Percentiles rank a stretch among this genome's conserved stretches.
Conservation (phyloP, 129 eudicot genomes). For the Pseudognaphalium luteoalbum region DNA sequence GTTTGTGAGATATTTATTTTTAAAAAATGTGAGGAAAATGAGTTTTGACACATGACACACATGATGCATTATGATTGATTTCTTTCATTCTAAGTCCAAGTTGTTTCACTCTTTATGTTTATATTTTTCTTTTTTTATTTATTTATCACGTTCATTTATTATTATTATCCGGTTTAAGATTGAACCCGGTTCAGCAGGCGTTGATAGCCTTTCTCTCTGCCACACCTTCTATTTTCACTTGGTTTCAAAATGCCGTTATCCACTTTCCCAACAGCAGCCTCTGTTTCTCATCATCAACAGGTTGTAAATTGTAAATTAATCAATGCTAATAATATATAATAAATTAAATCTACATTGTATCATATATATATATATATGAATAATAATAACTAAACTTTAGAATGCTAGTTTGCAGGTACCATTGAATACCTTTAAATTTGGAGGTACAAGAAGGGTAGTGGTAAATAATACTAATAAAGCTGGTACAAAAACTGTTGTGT, state of each 20-base stretch:
- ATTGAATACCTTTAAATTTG: conserved; percentile 21
- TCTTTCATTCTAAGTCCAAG: too few species aligned
- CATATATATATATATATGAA: neutral
- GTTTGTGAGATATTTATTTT: too few species aligned
- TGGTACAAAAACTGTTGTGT: conserved; percentile 30
- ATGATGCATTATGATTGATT: too few species aligned
- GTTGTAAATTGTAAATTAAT: neutral
- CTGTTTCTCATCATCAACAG: conserved; percentile 28
- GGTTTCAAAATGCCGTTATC: conserved; percentile 74
- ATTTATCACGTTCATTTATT: too few species aligned
- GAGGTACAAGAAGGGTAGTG: conserved; percentile 14
- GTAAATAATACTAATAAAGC: neutral
- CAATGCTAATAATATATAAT: neutral
- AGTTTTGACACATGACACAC: too few species aligned
- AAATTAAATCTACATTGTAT: neutral
- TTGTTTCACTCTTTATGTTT: too few species aligned
- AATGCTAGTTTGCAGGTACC: conserved; percentile 32
- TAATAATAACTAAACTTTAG: conserved; percentile 12
- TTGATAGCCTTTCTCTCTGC: conserved; percentile 10
- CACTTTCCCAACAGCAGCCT: conserved; percentile 37
- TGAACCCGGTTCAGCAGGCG: conserved; percentile 6
- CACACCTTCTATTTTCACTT: conserved; percentile 12
- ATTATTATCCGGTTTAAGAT: neutral
- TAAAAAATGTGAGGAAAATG: too few species aligned
- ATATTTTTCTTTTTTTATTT: too few species aligned